Conservation (phyloP, 352 stramenopile species). For the Blastocystis sp. region DNA sequence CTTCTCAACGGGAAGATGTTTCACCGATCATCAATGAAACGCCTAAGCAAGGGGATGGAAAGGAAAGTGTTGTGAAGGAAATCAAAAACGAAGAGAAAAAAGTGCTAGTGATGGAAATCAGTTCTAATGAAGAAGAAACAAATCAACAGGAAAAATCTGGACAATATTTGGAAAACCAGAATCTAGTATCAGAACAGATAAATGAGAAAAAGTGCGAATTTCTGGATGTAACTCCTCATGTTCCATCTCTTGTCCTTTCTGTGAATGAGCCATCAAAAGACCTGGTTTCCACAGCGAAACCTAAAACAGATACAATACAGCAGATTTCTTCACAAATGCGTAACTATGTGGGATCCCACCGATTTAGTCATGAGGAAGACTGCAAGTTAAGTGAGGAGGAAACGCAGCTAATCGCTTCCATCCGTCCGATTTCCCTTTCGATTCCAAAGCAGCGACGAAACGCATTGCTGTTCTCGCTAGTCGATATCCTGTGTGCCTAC, state of each 20-base stretch:
- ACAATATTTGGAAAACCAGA: neutral
- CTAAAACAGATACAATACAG: neutral
- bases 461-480: conserved; percentile 71
- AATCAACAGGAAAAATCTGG: neutral
- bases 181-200: neutral
- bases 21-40: neutral
- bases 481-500: conserved; percentile 88
- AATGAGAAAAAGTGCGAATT: neutral
- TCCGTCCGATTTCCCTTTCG: conserved; percentile 18
- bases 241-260: neutral
- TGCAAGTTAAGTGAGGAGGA: neutral
- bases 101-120: neutral
- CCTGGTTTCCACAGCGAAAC: neutral
- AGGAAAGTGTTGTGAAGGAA: neutral
- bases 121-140: neutral
- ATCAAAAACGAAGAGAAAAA: neutral
- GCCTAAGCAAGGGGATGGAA: neutral
- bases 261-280: neutral
- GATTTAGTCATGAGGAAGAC: conserved; percentile 39
- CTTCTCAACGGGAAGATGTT: neutral
- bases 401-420: conserved; percentile 62
- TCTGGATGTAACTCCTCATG: neutral
- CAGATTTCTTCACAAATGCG: neutral
- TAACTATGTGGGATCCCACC: neutral
- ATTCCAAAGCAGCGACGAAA: conserved; percentile 55